Base-by-base conservation (phyloP, 208 protist genomes). In the Naegleria gruberi region DNA sequence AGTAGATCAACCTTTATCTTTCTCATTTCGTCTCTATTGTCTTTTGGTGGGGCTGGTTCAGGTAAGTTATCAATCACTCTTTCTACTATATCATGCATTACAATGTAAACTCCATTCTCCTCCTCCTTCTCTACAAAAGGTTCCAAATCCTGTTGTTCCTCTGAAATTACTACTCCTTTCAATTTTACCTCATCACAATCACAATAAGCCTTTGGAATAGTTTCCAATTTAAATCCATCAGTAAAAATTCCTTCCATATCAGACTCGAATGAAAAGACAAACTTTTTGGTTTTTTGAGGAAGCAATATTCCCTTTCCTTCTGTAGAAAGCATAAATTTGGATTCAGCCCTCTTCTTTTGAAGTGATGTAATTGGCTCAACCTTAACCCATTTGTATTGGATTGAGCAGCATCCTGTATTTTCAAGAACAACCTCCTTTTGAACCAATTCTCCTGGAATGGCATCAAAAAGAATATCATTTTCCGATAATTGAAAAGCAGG, bases 241-340 rank as follows among this genome's bases (percentile, higher is more conserved):
- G 83, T 87, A 12, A 55, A 87, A 55, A 87, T 87, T 15, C 83
- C 83, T 37, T 55, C 83, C 26, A 55, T 55, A 87, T 87, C n/a
- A 34, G 83, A 55, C 6, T 41, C 15, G 37, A 87, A 87, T 12
- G 83, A 55, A 15, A 87, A 87, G 19, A 15, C 6, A 55, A 87
- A 87, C 6, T 7, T 55, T 34, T 87, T 46, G 6, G 30, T 87
- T n/a, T 3, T 87, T 0, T 87, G 51, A 8, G 83, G 83, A 4
- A 87, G 43, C 40, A 87, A 26, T 19, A 87, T 41, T 55, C 83
- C 83, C 42, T 51, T 87, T 6, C 5, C 6, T 55, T 55, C 83
- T 19, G 6, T 34, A 12, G 83, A 17, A 40, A 87, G n/a, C 23
- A 44, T 7, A 40, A 87, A 87, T 87, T 87, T 87, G 0, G 10